phyloP scores from a whole-genome alignment of 1,284 basidiomycete genomes.

The Cystobasidiaceae sp. region DNA sequence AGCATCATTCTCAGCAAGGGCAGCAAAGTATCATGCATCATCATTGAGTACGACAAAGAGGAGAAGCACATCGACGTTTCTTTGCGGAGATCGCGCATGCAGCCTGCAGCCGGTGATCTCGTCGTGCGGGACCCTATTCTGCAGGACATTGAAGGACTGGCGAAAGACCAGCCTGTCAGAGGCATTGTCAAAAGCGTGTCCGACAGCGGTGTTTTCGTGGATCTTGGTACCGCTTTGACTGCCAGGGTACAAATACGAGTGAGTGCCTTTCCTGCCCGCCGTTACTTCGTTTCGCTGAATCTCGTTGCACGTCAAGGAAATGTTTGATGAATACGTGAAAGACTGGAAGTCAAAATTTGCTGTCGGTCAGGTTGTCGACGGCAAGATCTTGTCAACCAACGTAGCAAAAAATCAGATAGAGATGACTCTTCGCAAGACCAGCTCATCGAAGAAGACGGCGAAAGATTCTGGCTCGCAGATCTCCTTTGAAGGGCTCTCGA shows the following conservation, averaged over 20 bases:
- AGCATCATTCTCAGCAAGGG: not conserved
- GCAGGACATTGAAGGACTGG: conserved; percentile 61
- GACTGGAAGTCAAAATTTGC: conserved; percentile 86
- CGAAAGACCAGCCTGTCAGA: conserved; percentile 58
- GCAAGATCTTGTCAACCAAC: conserved; percentile 74
- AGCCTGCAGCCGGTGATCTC: conserved; percentile 48
- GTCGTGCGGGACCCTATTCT: conserved; percentile 64
- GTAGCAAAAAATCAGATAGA: conserved; percentile 69
- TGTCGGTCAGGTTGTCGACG: conserved; percentile 76
- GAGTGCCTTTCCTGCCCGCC: conserved; percentile 38
- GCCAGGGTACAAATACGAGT: conserved; percentile 90
- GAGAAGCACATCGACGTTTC: conserved; percentile 65
- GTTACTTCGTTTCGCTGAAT: not conserved
- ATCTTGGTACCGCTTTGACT: conserved; percentile 72
- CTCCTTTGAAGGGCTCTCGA: conserved; percentile 52
- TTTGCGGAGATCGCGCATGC: conserved; percentile 65
- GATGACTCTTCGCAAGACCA: conserved; percentile 62
- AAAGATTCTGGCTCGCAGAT: conserved; percentile 68
- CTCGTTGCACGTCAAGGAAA: conserved; percentile 31
- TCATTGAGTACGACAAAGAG: conserved; percentile 22
- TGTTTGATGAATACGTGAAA: conserved; percentile 68
- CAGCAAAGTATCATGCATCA: conserved; percentile 17
- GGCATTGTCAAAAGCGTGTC: conserved; percentile 86
- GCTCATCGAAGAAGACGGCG: conserved; percentile 48
- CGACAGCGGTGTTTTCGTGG: conserved; percentile 86